Evolutionary conservation across 306 rosid genomes (phyloP).

Genomic region (Psophocarpus tetragonolobus): DNA sequence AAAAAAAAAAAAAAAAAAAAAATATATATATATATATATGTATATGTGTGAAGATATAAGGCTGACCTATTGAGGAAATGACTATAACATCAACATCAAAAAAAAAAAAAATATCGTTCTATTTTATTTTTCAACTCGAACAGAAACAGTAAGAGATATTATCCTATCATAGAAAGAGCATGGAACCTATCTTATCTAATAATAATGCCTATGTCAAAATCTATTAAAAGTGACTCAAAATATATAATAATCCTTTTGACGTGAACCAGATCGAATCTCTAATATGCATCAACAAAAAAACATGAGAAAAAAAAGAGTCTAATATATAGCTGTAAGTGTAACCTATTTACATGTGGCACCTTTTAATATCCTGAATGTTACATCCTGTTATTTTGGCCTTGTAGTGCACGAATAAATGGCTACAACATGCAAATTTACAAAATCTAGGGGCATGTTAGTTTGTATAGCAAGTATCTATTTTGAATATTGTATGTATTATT

Average conservation of each 20-base stretch:
- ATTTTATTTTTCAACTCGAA: not conserved
- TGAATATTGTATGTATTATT: not conserved
- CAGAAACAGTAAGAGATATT: constrained; percentile 8
- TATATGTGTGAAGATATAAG: not conserved
- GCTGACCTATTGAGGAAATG: constrained; percentile 2
- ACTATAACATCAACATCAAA: not conserved
- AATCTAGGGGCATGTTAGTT: not conserved
- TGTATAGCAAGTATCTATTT: not conserved
- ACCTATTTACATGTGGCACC: constrained; percentile 31
- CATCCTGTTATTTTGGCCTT: not conserved
- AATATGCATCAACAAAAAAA: not conserved
- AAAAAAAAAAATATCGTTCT: not conserved
- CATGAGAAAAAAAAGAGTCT: not conserved
- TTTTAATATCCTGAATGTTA: constrained; percentile 30
- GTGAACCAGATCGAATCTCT: constrained; percentile 3
- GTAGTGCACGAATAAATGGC: too few relatives aligned
- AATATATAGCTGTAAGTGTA: too few relatives aligned
- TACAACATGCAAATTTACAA: not conserved
- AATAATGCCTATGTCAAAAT: not conserved
- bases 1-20: too few relatives aligned
- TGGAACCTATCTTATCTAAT: constrained; percentile 12
- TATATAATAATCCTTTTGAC: constrained; percentile 2
- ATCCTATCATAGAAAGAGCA: not conserved
- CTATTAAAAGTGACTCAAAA: constrained; percentile 16
- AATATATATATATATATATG: too few relatives aligned